Evolutionary conservation across 2,329 filamentous ascomycete genomes (phyloP), one percentile per base, ranked within the genome.

Genomic region (Diplodia scrobiculata): DNA sequence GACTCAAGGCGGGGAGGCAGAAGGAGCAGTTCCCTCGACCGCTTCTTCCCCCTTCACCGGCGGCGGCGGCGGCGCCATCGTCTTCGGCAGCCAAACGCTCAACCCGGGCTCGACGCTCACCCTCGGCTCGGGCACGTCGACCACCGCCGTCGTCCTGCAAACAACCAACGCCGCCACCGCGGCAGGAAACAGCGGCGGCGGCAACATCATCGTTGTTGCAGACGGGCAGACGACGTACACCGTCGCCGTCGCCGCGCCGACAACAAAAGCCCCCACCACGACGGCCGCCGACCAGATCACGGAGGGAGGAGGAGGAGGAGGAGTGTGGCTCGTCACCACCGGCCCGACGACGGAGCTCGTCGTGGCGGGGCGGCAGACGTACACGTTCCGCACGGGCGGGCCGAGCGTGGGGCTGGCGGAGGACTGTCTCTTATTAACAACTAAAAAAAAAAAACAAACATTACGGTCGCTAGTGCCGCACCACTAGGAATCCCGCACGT

Each of bases 31-130:
- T 9, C 19, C 17, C 29, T n/a, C 52, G 11, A 2, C 63, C 9
- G 36, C 10, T 11, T 19, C 10, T 11, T 19, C 32, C 6, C 6
- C 45, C 52, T 7, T 17, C 21, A n/a, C 38, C 13, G 62, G 25
- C 17, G 41, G 5, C 17, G 52, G 41, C 25, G 50, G 19, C n/a
- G 51, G 19, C 13, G 58, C 53, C 21, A 11, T 25, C 6, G 17
- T 58, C 27, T 21, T 59, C 13, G n/a, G 34, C 14, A 54, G 41
- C 41, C 52, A 50, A 21, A 58, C 63, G 0, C 70, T 76, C 14
- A 71, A 72, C 5, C 71, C 70, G 27, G 74, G 74, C 27, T 67
- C 75, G 3, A 73, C 73, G 0, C 74, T 72, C 7, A 70, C 68
- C 4, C 38, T 76, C 10, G 71, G 72, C 13, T 66, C 67, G 3